Conservation (phyloP, 805 yeast genomes). For the Candida ascalaphidarum region DNA sequence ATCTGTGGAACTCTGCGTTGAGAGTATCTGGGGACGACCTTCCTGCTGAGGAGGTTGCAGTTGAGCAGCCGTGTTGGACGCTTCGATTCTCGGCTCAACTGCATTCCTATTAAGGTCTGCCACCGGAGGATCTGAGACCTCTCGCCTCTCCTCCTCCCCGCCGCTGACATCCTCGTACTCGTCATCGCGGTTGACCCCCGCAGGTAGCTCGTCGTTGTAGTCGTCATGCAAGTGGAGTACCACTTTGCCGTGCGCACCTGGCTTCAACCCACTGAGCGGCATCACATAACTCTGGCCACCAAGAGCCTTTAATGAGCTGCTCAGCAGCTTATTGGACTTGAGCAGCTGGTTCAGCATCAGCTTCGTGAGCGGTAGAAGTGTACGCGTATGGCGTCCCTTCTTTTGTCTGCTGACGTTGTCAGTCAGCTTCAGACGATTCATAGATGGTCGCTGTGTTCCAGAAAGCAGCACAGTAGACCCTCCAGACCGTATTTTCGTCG, state of each 20-base stretch:
- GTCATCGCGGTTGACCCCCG: slow-evolving; percentile 26
- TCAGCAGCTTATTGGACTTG: slow-evolving; percentile 16
- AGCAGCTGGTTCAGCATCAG: slow-evolving; percentile 11
- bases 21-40: slow-evolving; percentile 1
- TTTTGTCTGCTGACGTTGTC: too few relatives aligned
- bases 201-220: slow-evolving; percentile 10
- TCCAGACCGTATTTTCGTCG: too few relatives aligned
- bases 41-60: not conserved
- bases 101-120: not conserved
- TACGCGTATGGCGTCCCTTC: too few relatives aligned
- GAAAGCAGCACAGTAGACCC: too few relatives aligned
- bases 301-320: slow-evolving; percentile 24
- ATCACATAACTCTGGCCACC: slow-evolving; percentile 4
- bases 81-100: not conserved
- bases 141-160: slow-evolving; percentile 5
- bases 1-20: slow-evolving; percentile 17
- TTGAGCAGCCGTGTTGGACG: not conserved
- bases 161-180: slow-evolving; percentile 23
- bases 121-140: too few relatives aligned
- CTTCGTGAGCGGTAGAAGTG: slow-evolving; percentile 10
- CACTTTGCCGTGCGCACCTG: slow-evolving; percentile 27
- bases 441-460: too few relatives aligned
- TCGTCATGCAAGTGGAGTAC: slow-evolving; percentile 33
- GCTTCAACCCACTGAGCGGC: slow-evolving; percentile 20
- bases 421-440: too few relatives aligned